Percentiles rank a stretch among this genome's conserved stretches.
Conservation (phyloP, 495 filamentous ascomycete species). For the Penicillium arizonense region DNA sequence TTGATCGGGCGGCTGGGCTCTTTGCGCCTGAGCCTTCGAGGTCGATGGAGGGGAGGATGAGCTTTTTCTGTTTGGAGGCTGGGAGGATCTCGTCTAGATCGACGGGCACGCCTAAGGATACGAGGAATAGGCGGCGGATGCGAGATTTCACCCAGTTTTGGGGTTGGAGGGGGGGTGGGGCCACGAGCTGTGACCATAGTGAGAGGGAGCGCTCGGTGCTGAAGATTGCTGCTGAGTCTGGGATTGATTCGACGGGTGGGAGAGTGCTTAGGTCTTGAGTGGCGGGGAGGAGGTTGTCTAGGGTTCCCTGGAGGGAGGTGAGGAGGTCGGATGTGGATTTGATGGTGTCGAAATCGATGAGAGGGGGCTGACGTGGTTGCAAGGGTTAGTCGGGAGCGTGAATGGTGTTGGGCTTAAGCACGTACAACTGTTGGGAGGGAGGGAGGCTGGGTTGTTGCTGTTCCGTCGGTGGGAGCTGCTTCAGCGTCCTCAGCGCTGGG, state of each 20-base stretch:
- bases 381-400: background rate
- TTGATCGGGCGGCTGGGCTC: slow-evolving; percentile 33
- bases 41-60: slow-evolving; percentile 84
- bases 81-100: slow-evolving; percentile 97
- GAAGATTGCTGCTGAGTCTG: slow-evolving; percentile 47
- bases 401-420: slow-evolving; percentile 12
- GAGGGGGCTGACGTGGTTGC: slow-evolving; percentile 51
- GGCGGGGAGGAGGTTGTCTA: slow-evolving; percentile 55
- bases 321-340: slow-evolving; percentile 50
- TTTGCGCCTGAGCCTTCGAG: slow-evolving; percentile 36
- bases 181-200: slow-evolving; percentile 94
- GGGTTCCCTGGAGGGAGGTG: slow-evolving; percentile 43
- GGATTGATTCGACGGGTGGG: slow-evolving; percentile 43
- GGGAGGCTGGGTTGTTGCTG: slow-evolving; percentile 34
- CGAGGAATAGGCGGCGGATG: slow-evolving; percentile 92
- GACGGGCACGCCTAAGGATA: slow-evolving; percentile 92
- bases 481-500: slow-evolving; percentile 48
- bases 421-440: slow-evolving; percentile 51
- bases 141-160: slow-evolving; percentile 98
- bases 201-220: slow-evolving; percentile 70
- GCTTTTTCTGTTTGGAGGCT: slow-evolving; percentile 95
- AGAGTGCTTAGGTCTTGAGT: slow-evolving; percentile 40
- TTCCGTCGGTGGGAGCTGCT: slow-evolving; percentile 20
- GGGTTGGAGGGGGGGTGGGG: slow-evolving; percentile 89
- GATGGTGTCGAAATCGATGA: slow-evolving; percentile 70